Evolutionary conservation across 345 rosid species (phyloP), one percentile per base, ranked within the genome.

Genomic region (Eucalyptus albens): DNA sequence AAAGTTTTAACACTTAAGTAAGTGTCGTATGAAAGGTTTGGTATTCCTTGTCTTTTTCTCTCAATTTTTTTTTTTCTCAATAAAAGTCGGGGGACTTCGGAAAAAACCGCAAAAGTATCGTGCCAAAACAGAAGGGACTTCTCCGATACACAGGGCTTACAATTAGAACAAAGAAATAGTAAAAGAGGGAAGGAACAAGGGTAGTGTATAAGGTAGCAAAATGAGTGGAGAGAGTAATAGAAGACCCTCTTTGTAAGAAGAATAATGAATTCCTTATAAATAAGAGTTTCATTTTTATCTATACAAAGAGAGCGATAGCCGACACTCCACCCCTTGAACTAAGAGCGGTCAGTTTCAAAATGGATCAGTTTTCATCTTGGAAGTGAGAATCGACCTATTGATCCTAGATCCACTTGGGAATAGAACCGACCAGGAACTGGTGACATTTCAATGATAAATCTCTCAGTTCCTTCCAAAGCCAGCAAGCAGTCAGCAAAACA

Each of bases 311-410:
- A 24, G 1, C 0, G 11, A 69, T 31, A 69, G 12, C 12, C 13
- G 7, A 69, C 2, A 16, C 3, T 31, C 3, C 12, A 69, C 3
- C 3, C 10, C 16, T 13, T 65, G 5, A 15, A 15, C 4, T 15
- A 4, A 0, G 11, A 1, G 40, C 8, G 10, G 8, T 15, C 3
- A 8, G 1, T 65, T 65, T 15, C 11, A 2, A 1, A 0, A 1
- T n/a, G 3, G 0, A 7, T 15, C 3, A 0, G 10, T n/a, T 65
- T 1, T 65, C 19, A n/a, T 4, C 5, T 8, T 65, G 15, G 72
- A 65, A 65, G 10, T 2, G 37, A 8, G 19, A n/a, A 65, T 16
- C 10, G 3, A n/a, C 77, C 0, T n/a, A 14, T 55, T 2, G 0
- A 2, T 65, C 37, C 10, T 29, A 29, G 3, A 65, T 1, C 37